phyloP scores from a whole-genome alignment of 2,329 filamentous ascomycete species.

The Davidsoniella neocaledoniae region DNA sequence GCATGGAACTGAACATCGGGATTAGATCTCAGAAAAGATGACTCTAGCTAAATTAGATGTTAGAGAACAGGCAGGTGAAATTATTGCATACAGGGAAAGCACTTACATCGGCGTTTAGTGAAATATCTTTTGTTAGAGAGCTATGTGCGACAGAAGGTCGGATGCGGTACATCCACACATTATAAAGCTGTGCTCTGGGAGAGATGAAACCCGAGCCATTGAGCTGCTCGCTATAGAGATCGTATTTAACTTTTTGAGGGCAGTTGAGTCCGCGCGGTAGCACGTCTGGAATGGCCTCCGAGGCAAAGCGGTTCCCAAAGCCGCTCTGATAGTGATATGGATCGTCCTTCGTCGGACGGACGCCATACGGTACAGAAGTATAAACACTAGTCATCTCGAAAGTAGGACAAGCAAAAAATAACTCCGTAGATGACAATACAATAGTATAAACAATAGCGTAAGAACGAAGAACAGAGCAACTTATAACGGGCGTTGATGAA shows the following conservation, averaged over 20 bases:
- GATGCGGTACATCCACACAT: conserved; percentile 22
- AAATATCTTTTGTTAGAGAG: conserved; percentile 1
- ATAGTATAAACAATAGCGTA: no score
- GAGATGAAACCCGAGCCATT: conserved; percentile 24
- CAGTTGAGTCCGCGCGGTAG: conserved; percentile 28
- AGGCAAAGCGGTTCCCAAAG: conserved; percentile 34
- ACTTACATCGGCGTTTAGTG: no score
- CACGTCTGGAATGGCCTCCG: conserved; percentile 29
- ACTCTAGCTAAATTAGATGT: conserved; percentile 18
- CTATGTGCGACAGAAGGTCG: conserved; percentile 20
- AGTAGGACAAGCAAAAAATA: no score
- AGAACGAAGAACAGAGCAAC: no score
- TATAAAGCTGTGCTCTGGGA: conserved; percentile 17
- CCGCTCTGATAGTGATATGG: conserved; percentile 38
- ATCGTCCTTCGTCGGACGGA: conserved; percentile 18
- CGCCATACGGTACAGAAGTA: conserved; percentile 12
- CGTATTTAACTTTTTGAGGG: conserved; percentile 26
- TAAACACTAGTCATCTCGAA: neutral
- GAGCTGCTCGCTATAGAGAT: conserved; percentile 30
- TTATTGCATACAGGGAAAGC: no score
- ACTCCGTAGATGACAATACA: no score
- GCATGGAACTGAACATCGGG: conserved; percentile 27
- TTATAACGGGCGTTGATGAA: no score
- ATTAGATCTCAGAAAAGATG: conserved; percentile 30
- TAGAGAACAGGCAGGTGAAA: no score